Conservation (phyloP, 352 stramenopile species). For the Phytophthora cactorum region DNA sequence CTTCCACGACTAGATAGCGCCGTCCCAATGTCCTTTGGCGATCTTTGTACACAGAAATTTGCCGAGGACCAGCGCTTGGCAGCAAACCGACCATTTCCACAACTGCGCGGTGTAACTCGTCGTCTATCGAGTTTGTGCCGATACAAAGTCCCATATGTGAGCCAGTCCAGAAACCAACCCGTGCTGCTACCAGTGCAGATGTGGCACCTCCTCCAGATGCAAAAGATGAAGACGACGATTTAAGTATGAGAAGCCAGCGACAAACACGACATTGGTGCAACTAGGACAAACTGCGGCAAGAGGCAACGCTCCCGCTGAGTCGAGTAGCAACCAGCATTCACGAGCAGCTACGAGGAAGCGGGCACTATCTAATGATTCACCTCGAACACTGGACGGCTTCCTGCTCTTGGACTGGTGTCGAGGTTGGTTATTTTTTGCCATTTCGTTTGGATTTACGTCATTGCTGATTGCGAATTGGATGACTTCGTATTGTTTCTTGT, state of each 20-base stretch:
- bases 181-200: no score
- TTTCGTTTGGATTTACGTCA: not conserved
- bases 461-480: not conserved
- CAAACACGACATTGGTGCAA: slow-evolving; percentile 36
- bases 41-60: slow-evolving; percentile 2
- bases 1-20: no score
- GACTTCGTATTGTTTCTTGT: not conserved
- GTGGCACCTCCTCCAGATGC: not conserved
- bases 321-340: slow-evolving; percentile 27
- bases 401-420: slow-evolving; percentile 77
- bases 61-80: not conserved
- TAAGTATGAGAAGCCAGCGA: slow-evolving; percentile 17
- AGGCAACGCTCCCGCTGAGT: slow-evolving; percentile 17
- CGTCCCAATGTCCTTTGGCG: no score
- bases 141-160: slow-evolving; percentile 1
- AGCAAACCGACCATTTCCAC: slow-evolving; percentile 11
- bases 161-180: not conserved
- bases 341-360: slow-evolving; percentile 19
- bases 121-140: slow-evolving; percentile 11
- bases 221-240: not conserved
- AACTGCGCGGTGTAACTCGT: slow-evolving; percentile 1
- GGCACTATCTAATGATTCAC: slow-evolving; percentile 31
- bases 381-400: slow-evolving; percentile 76
- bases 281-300: slow-evolving; percentile 36
- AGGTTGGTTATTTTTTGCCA: slow-evolving; percentile 32